phyloP scores from a whole-genome alignment of 1,284 basidiomycete genomes.

The Boletus hoseneyae region DNA sequence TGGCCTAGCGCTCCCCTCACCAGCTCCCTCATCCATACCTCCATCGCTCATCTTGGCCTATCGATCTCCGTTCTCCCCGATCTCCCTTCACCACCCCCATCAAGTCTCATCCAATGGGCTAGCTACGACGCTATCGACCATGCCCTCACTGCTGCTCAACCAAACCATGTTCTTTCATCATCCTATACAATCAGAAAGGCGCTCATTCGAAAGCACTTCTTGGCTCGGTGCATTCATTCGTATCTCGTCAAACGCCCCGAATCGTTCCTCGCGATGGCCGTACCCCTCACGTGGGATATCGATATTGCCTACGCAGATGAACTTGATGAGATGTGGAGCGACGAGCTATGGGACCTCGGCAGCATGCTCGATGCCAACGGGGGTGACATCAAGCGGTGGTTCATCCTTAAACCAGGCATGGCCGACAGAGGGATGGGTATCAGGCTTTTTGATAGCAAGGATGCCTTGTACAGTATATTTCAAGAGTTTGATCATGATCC shows the following conservation, averaged over 20 bases:
- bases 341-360: conserved; percentile 90
- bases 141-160: conserved; percentile 54
- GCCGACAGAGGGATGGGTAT: conserved; percentile 96
- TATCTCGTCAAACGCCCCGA: conserved; percentile 72
- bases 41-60: conserved; percentile 46
- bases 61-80: conserved; percentile 30
- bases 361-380: conserved; percentile 48
- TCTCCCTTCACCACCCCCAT: conserved; percentile 21
- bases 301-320: conserved; percentile 94
- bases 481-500: conserved; percentile 75
- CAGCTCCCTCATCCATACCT: conserved; percentile 59
- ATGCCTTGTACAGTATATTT: conserved; percentile 76
- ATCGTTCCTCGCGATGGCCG: conserved; percentile 51
- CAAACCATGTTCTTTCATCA: conserved; percentile 63
- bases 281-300: conserved; percentile 84
- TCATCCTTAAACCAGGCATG: conserved; percentile 97
- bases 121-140: conserved; percentile 84
- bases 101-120: conserved; percentile 65
- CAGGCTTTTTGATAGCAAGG: conserved; percentile 81
- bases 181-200: conserved; percentile 91
- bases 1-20: conserved; percentile 83
- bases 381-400: conserved; percentile 58
- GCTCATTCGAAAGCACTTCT: conserved; percentile 92
- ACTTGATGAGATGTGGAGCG: conserved; percentile 89
- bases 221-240: conserved; percentile 74